These are phyloP conservation scores for Macrolepiota albuminosa DNA, from an alignment of 768 basidiomycete species.

Conservation along the genomic window DNA sequence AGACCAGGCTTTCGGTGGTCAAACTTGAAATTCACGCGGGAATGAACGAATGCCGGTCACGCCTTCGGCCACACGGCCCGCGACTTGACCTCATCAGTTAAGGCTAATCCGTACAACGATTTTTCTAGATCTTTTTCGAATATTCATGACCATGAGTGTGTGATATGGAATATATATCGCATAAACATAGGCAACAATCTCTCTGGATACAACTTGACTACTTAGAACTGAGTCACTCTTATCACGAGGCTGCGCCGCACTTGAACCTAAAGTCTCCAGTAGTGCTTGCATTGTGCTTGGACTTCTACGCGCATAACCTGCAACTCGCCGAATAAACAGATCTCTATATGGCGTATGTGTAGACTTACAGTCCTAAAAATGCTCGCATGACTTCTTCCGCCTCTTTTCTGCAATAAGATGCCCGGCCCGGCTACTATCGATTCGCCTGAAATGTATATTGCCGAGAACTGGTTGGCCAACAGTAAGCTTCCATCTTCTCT, in stretches of 20 bases:
- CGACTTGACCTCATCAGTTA: background rate
- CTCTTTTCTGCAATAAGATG: background rate
- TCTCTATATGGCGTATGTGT: background rate
- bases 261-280: background rate
- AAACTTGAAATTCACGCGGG: background rate
- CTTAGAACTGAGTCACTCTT: background rate
- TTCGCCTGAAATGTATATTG: constrained; percentile 76
- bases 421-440: background rate
- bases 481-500: constrained; percentile 31
- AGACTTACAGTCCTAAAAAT: background rate
- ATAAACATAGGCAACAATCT: too few species aligned
- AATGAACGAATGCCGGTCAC: background rate
- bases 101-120: background rate
- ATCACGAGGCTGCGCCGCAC: background rate
- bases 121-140: too few species aligned
- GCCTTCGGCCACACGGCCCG: background rate
- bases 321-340: background rate
- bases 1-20: background rate
- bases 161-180: too few species aligned
- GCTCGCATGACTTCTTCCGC: background rate
- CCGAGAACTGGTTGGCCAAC: constrained; percentile 89
- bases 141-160: too few species aligned
- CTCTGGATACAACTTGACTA: background rate
- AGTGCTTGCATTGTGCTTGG: background rate
- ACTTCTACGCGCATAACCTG: background rate